These are phyloP conservation scores for Lolium rigidum DNA, from an alignment of 176 grass and related monocot species.

Conservation along the genomic window DNA sequence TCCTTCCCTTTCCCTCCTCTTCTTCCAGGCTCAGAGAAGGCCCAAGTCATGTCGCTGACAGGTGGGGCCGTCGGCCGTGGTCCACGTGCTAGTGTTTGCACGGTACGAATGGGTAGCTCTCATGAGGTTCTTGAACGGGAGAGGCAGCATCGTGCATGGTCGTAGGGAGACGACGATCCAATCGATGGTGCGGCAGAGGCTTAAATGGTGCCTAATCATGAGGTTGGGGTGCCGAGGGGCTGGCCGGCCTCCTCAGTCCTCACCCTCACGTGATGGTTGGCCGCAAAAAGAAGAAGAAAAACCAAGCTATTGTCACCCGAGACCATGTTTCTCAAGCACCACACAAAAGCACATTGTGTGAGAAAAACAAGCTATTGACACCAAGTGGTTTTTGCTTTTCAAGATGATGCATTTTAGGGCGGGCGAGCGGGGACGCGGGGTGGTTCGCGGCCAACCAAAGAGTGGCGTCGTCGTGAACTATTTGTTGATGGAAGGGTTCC, in stretches of 20 bases:
- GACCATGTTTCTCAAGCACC: too few species aligned
- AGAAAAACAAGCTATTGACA: too few species aligned
- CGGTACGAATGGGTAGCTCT: constrained; percentile 27
- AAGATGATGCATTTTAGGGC: too few species aligned
- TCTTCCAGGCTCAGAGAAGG: background rate
- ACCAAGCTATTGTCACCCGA: too few species aligned
- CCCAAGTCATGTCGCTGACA: constrained; percentile 17
- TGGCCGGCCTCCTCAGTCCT: constrained; percentile 17
- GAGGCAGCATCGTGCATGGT: constrained; percentile 36
- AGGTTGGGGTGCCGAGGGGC: constrained; percentile 40
- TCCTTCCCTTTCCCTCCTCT: background rate
- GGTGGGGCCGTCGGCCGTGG: constrained; percentile 29
- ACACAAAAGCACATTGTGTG: too few species aligned
- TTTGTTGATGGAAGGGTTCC: too few species aligned
- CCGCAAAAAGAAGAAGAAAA: background rate
- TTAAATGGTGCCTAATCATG: constrained; percentile 91
- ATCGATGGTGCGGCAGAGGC: constrained; percentile 35
- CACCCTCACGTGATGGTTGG: constrained; percentile 46
- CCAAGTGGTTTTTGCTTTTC: too few species aligned
- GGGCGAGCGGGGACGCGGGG: too few species aligned
- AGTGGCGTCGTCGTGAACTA: too few species aligned
- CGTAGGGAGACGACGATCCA: background rate
- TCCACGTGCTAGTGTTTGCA: constrained; percentile 4
- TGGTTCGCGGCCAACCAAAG: too few species aligned
- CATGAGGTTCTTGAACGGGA: constrained; percentile 45